Base-by-base conservation (phyloP, 176 grass and related monocot species). In the Hordeum vulgare region DNA sequence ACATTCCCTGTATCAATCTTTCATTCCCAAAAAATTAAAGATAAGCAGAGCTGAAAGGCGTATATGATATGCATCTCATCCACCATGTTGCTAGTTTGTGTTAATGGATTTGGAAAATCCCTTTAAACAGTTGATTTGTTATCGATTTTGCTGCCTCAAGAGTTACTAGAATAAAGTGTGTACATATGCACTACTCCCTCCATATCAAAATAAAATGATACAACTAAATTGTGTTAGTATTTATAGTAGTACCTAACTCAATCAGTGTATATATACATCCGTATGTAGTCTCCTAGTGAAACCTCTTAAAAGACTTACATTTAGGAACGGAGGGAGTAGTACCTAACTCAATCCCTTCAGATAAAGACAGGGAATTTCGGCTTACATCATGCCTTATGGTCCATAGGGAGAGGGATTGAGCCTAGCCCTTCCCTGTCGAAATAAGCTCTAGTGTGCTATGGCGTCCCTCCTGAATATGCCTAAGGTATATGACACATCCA, bases 1-100 rank as follows among this genome's bases (percentile, higher is more conserved):
- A 45, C 20, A 70, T 37, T 65, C 70, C 24, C 28, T 71, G 42
- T 78, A 64, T 54, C 11, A 23, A 35, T 74, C 51, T 75, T 27
- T 44, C 34, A 37, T 25, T 49, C 17, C 1, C 7, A 11, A 53
- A 36, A 61, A 49, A 61, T 11, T 45, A 47, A 61, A 76, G 37
- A 27, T 20, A 36, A 47, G 24, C 44, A 28, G 68, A 44, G 36
- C 17, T 87, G 21, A 80, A 89, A 84, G 67, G 62, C 15, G 27
- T 71, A 27, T 37, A 73, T 79, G 61, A 15, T 60, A 21, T 2
- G 66, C 25, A 74, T 67, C 66, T 44, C 75, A 26, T 34, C 47
- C 31, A 25, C 41, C 41, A 15, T 66, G 49, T 79, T 26, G 26
- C 21, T 79, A 84, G 61, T 84, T 44, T 78, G 28, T 77, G 53